These are phyloP conservation scores for Phytophthora fragariae DNA, from an alignment of 352 stramenopile species.

Conservation along the genomic window DNA sequence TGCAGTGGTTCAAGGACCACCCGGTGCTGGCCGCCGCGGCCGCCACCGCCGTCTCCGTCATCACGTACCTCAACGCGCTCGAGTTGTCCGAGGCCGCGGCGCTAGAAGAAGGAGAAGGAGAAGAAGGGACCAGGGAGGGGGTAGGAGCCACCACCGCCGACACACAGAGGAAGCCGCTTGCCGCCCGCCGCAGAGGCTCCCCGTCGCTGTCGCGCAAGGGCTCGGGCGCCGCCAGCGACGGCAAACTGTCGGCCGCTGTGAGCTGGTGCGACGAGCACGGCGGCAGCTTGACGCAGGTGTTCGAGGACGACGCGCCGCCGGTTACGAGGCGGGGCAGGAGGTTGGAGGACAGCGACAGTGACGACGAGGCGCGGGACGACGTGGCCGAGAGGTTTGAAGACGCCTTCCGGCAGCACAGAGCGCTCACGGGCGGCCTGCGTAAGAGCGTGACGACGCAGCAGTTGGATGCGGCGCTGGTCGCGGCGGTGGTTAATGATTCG, in stretches of 20 bases:
- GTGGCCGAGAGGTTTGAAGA: constrained; percentile 29
- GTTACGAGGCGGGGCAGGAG: neutral
- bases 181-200: constrained; percentile 16
- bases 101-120: neutral
- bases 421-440: constrained; percentile 15
- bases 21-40: constrained; percentile 80
- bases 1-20: constrained; percentile 90
- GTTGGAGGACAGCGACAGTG: constrained; percentile 42
- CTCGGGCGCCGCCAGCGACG: constrained; percentile 34
- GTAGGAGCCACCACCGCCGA: too few relatives aligned
- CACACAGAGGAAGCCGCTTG: constrained; percentile 7
- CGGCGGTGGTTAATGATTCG: constrained; percentile 16
- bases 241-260: constrained; percentile 67
- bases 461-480: constrained; percentile 13
- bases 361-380: constrained; percentile 39
- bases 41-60: constrained; percentile 82
- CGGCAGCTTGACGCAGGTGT: constrained; percentile 80
- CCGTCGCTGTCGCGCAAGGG: constrained; percentile 29
- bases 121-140: constrained; percentile 4
- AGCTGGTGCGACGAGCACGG: constrained; percentile 88
- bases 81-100: constrained; percentile 34
- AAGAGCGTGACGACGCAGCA: constrained; percentile 46
- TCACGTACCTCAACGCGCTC: constrained; percentile 81
- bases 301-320: constrained; percentile 48
- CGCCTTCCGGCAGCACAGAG: constrained; percentile 26